Evolutionary conservation across 2,329 filamentous ascomycete species (phyloP).

Genomic region (Fusarium sp.): DNA sequence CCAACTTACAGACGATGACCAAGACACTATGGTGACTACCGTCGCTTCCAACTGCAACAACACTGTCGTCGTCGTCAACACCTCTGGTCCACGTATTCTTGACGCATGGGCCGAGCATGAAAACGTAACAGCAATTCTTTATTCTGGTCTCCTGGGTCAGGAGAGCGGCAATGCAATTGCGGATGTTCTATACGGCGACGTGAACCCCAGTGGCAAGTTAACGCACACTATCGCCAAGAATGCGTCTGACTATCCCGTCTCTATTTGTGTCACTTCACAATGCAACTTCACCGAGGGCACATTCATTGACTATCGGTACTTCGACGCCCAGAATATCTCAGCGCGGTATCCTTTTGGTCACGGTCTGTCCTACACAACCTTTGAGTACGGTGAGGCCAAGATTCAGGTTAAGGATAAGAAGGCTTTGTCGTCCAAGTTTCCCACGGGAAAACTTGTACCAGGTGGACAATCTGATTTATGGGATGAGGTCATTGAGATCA

Average conservation of each 20-base stretch:
- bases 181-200: background rate
- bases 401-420: background rate
- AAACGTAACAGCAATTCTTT: conserved; percentile 69
- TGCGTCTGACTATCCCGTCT: background rate
- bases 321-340: background rate
- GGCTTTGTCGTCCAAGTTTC: background rate
- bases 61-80: conserved; percentile 74
- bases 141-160: conserved; percentile 77
- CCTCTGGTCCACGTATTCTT: conserved; percentile 72
- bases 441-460: background rate
- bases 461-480: background rate
- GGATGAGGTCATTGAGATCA: background rate
- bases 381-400: background rate
- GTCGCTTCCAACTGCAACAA: conserved; percentile 56
- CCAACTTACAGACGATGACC: conserved; percentile 65
- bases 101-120: conserved; percentile 55
- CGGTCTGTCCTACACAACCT: background rate
- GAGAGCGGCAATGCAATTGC: conserved; percentile 51
- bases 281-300: background rate
- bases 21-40: conserved; percentile 69
- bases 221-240: background rate
- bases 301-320: background rate
- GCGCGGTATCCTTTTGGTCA: background rate
- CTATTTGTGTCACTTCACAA: background rate
- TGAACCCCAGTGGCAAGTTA: background rate